A percentile compares a stretch with the other conserved stretches of the same genome.
These are phyloP conservation scores for Alternaria metachromatica DNA, from an alignment of 2,329 filamentous ascomycete genomes.

Conservation along the genomic window DNA sequence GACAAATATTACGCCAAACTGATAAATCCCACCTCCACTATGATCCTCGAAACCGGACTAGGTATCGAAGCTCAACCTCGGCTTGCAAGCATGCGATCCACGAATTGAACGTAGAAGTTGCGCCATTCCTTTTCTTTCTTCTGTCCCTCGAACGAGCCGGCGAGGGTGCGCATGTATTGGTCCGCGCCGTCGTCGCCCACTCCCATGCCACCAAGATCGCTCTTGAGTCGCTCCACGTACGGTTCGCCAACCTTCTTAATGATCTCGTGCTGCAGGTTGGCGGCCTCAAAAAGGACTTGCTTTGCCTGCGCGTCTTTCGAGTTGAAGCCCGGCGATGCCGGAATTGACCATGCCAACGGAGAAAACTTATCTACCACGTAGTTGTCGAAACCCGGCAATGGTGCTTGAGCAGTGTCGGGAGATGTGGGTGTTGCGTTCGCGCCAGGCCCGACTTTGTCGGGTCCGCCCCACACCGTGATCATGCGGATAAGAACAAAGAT, in stretches of 20 bases:
- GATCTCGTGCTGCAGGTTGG: conserved; percentile 84
- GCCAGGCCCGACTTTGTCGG: conserved; percentile 62
- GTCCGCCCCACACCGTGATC: conserved; percentile 88
- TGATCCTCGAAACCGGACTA: conserved; percentile 6
- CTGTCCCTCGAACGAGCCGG: conserved; percentile 41
- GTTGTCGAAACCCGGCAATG: conserved; percentile 84
- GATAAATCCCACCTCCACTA: conserved; percentile 8
- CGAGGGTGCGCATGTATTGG: conserved; percentile 64
- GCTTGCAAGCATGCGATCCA: conserved; percentile 40
- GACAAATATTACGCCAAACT: conserved; percentile 14
- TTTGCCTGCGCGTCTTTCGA: conserved; percentile 87
- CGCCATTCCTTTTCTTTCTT: conserved; percentile 54
- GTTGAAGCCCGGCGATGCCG: conserved; percentile 79
- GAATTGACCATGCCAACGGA: conserved; percentile 85
- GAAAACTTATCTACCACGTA: conserved; percentile 93
- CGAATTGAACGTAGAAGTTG: conserved; percentile 54
- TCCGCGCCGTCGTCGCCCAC: conserved; percentile 69
- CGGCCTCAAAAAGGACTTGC: conserved; percentile 87
- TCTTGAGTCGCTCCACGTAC: conserved; percentile 74
- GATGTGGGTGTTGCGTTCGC: conserved; percentile 42
- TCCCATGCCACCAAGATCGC: conserved; percentile 70
- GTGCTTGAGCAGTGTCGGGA: conserved; percentile 60
- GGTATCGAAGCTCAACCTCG: conserved; percentile 17
- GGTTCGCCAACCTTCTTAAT: conserved; percentile 86
- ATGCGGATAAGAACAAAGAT: conserved; percentile 84